Percentiles rank a stretch among this genome's conserved stretches.
Conservation (phyloP, 306 rosid species). For the Arachis hypogaea region DNA sequence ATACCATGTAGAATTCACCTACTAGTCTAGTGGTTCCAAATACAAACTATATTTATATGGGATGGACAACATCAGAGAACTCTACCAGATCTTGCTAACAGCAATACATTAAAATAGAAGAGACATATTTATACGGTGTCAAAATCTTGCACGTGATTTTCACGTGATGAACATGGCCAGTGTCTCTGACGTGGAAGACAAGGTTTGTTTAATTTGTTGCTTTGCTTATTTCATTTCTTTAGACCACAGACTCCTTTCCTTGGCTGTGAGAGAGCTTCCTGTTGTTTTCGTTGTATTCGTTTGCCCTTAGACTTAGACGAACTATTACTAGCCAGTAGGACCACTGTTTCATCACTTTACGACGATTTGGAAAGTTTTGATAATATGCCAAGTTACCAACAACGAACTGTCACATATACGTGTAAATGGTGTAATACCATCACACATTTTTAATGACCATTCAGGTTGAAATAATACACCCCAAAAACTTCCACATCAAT, state of each 20-base stretch:
- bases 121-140: constrained; percentile 31
- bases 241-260: constrained; percentile 47
- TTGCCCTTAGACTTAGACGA: constrained; percentile 20
- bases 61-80: background rate
- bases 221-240: constrained; percentile 19
- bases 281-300: constrained; percentile 43
- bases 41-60: constrained; percentile 1
- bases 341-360: constrained; percentile 39
- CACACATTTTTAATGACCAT: background rate
- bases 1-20: constrained; percentile 18
- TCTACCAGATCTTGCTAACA: background rate
- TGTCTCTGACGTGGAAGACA: constrained; percentile 52
- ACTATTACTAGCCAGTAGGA: constrained; percentile 29
- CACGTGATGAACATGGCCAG: constrained; percentile 44
- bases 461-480: constrained; percentile 12
- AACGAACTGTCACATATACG: too few relatives aligned
- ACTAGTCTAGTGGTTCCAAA: constrained; percentile 35
- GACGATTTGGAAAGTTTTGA: constrained; percentile 22
- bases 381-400: background rate
- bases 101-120: background rate
- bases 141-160: constrained; percentile 51
- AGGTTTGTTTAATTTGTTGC: constrained; percentile 23
- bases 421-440: too few relatives aligned
- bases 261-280: constrained; percentile 45
- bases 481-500: constrained; percentile 25